These are phyloP conservation scores for Tephrocybe sp. DNA, from an alignment of 768 basidiomycete genomes.

Conservation along the genomic window DNA sequence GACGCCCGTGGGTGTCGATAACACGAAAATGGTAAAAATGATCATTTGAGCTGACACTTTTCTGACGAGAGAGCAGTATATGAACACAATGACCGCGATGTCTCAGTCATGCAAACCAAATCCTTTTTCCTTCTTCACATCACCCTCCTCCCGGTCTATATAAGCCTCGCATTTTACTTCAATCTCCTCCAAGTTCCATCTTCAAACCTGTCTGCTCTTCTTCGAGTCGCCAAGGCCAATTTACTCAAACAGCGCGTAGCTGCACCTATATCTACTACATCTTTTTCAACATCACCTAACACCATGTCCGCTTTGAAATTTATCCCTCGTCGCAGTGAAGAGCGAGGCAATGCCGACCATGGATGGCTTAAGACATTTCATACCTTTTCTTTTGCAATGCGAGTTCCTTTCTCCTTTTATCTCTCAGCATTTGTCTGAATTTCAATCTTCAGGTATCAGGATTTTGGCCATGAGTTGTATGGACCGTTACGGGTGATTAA, in stretches of 20 bases:
- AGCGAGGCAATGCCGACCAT: constrained; percentile 74
- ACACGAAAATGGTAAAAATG: no score
- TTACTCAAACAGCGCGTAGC: constrained; percentile 22
- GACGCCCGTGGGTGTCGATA: no score
- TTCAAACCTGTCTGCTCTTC: constrained; percentile 35
- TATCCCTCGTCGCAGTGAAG: constrained; percentile 51
- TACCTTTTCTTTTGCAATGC: constrained; percentile 75
- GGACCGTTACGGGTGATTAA: constrained; percentile 89
- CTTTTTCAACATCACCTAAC: not conserved
- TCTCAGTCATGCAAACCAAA: constrained; percentile 33
- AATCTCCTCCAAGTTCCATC: constrained; percentile 25
- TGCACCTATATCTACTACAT: constrained; percentile 5
- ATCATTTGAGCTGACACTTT: no score
- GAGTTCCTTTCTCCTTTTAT: constrained; percentile 22
- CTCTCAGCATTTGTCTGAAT: not conserved
- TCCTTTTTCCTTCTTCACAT: constrained; percentile 31
- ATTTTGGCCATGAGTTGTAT: constrained; percentile 48
- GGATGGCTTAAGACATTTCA: constrained; percentile 88
- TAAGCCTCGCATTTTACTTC: constrained; percentile 34
- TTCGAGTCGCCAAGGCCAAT: constrained; percentile 32
- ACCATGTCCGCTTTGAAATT: constrained; percentile 36
- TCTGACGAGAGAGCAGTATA: no score
- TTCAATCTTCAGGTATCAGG: constrained; percentile 50
- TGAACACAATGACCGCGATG: no score
- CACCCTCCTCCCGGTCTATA: constrained; percentile 35